phyloP scores from a whole-genome alignment of 305 asterid genomes.

The Vinca major region DNA sequence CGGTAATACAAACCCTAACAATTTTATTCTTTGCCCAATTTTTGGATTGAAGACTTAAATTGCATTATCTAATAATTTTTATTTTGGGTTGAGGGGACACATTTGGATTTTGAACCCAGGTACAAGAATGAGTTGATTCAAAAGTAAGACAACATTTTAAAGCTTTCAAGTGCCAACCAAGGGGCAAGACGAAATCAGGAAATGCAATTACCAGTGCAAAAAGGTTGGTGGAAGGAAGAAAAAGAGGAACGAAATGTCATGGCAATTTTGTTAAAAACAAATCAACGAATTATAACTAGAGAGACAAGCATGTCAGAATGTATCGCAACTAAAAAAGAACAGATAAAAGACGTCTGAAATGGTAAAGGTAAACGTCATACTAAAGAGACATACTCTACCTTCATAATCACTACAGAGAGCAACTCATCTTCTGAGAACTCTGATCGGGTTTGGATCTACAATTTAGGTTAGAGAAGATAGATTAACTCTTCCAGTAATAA shows the following conservation, averaged over 20 bases:
- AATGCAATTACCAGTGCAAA: background rate
- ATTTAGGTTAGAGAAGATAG: constrained; percentile 9
- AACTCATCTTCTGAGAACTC: constrained; percentile 93
- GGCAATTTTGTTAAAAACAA: background rate
- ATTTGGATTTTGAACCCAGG: background rate
- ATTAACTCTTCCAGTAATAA: constrained; percentile 9
- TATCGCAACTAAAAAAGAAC: background rate
- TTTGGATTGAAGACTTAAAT: background rate
- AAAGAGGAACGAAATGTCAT: background rate
- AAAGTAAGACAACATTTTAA: background rate
- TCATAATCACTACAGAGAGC: constrained; percentile 83
- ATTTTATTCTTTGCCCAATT: background rate
- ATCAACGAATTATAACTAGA: background rate
- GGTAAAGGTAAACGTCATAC: background rate
- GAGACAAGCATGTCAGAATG: background rate
- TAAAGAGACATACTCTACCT: constrained; percentile 38
- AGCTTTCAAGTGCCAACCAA: background rate
- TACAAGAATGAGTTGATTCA: background rate
- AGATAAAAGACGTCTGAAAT: constrained; percentile 1
- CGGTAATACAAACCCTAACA: background rate
- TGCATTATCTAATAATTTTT: background rate
- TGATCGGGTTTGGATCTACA: constrained; percentile 78
- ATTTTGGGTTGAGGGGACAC: background rate
- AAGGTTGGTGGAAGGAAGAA: no score
- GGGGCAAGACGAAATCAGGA: no score